Evolutionary conservation across 2,329 filamentous ascomycete genomes (phyloP), one percentile per base, ranked within the genome.

Genomic region (Aspergillus jensenii): DNA sequence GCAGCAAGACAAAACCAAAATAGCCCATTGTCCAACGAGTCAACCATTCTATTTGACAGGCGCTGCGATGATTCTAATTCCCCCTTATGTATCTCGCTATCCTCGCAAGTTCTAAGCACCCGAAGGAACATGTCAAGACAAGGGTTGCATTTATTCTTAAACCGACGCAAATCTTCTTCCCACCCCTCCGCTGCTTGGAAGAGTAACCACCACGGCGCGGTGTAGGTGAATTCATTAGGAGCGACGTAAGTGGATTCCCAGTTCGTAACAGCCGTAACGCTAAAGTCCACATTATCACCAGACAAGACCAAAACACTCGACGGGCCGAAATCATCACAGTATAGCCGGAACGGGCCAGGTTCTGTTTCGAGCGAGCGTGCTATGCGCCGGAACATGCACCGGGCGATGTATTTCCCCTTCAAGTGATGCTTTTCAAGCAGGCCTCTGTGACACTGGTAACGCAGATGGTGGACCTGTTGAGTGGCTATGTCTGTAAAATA

Each of bases 1-100:
- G 44, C 52, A 11, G 52, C 52, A n/a, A 48, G 52, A 12, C 43
- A 55, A 21, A 55, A 47, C 43, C 44, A 55, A 25, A 53, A 53
- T 2, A 46, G 40, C 25, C 51, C 51, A 33, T 25, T 53, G 17
- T 53, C n/a, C 39, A 55, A 17, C 6, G 52, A 48, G 17, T 55
- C 17, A 3, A 44, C 35, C 52, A 55, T 55, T 7, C n/a, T 17
- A 17, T 7, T 31, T 3, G 44, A 55, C n/a, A 48, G 52, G 21
- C 52, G 33, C 21, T 47, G 43, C 14, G 41, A 47, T 12, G 25
- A 15, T 1, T 17, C 15, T 12, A 55, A 4, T 6, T 5, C 6
- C 19, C 33, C 43, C 12, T 39, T 15, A 21, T 11, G 15, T 1
- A 48, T 41, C 17, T 48, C 6, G 2, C 41, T 23, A 12, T 47